Conservation (phyloP, 345 rosid species). For the Turritis glabra region DNA sequence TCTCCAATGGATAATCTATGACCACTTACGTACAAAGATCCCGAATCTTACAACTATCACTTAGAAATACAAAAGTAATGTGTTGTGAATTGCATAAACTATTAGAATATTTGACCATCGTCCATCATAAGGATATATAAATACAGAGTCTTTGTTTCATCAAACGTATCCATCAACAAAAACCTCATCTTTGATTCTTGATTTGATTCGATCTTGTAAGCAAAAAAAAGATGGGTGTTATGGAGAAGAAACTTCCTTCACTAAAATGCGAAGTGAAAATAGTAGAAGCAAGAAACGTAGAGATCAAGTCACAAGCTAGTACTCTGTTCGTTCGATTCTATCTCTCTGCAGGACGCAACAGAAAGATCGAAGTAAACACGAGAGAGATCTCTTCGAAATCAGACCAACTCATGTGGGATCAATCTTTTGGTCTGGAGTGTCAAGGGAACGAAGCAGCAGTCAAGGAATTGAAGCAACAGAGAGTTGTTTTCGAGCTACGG, state of each 20-base stretch:
- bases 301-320: conserved; percentile 42
- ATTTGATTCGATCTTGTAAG: not conserved
- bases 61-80: conserved; percentile 10
- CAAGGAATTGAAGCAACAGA: conserved; percentile 46
- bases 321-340: conserved; percentile 65
- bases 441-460: conserved; percentile 55
- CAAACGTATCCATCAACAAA: conserved; percentile 28
- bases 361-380: conserved; percentile 55
- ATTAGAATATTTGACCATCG: not conserved
- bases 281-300: conserved; percentile 67
- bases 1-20: conserved; percentile 19
- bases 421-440: conserved; percentile 63
- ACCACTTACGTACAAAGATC: conserved; percentile 31
- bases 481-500: conserved; percentile 61
- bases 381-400: conserved; percentile 47
- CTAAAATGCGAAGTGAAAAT: conserved; percentile 60
- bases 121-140: conserved; percentile 25
- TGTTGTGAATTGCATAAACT: conserved; percentile 1
- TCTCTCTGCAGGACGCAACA: conserved; percentile 57
- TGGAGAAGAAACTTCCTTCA: conserved; percentile 31
- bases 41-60: conserved; percentile 23
- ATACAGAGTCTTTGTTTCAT: conserved; percentile 24
- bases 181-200: conserved; percentile 1
- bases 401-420: conserved; percentile 50
- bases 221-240: conserved; percentile 40